Conservation (phyloP, 177 flowering plant species). For the Tripterygium wilfordii region DNA sequence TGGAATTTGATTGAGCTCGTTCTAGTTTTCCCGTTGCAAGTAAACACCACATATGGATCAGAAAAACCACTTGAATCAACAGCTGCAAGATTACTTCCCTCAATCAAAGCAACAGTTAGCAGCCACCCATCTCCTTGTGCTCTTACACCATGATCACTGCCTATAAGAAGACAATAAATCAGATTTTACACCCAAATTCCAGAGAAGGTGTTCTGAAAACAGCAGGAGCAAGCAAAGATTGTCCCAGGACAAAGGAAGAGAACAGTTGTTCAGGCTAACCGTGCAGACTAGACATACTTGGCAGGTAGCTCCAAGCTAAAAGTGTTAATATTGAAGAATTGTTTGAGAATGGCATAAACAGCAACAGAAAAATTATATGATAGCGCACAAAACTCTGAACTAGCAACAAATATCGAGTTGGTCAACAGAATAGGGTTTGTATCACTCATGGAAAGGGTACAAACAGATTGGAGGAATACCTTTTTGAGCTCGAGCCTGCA, state of each 20-base stretch:
- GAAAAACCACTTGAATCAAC: slow-evolving; percentile 84
- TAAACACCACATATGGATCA: slow-evolving; percentile 92
- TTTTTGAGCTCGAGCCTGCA: slow-evolving; percentile 80
- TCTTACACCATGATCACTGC: slow-evolving; percentile 92
- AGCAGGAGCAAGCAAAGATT: too few relatives aligned
- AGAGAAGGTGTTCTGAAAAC: too few relatives aligned
- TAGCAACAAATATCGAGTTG: too few relatives aligned
- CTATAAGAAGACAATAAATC: slow-evolving; percentile 24
- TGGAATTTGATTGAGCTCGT: slow-evolving; percentile 96
- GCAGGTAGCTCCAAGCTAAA: too few relatives aligned
- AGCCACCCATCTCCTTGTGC: slow-evolving; percentile 99
- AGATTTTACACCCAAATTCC: background rate
- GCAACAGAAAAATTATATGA: too few relatives aligned
- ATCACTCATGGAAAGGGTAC: background rate
- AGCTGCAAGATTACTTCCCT: slow-evolving; percentile 77
- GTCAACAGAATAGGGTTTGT: too few relatives aligned
- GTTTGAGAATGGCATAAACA: too few relatives aligned
- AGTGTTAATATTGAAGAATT: too few relatives aligned
- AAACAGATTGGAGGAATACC: slow-evolving; percentile 34
- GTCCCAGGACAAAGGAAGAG: too few relatives aligned
- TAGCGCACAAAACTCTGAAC: too few relatives aligned
- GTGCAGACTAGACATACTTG: too few relatives aligned
- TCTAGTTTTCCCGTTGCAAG: slow-evolving; percentile 86
- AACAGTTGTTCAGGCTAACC: too few relatives aligned
- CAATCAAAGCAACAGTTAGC: slow-evolving; percentile 88